Evolutionary conservation across 2,329 filamentous ascomycete genomes (phyloP).

Genomic region (Hirsutella thompsonii): DNA sequence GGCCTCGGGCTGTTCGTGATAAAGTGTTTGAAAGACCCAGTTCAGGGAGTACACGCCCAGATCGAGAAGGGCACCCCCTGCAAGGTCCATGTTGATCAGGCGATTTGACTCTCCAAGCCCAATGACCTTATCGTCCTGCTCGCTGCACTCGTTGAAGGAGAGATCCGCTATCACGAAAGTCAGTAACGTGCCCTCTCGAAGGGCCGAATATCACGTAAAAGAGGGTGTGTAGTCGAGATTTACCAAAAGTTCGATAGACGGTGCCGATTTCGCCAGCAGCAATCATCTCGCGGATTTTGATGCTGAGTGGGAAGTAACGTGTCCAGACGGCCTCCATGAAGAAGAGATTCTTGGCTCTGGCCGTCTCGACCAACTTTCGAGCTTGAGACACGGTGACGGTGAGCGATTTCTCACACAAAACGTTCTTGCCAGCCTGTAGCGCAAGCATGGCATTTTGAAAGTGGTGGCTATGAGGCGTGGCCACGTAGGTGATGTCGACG

Average conservation of each 20-base stretch:
- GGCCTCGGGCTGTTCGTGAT: slow-evolving; percentile 60
- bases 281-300: slow-evolving; percentile 58
- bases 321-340: slow-evolving; percentile 89
- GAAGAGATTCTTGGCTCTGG: slow-evolving; percentile 59
- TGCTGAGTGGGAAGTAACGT: slow-evolving; percentile 72
- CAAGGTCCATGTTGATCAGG: slow-evolving; percentile 72
- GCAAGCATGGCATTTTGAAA: slow-evolving; percentile 85
- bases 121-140: slow-evolving; percentile 36
- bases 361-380: slow-evolving; percentile 57
- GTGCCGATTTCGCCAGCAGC: slow-evolving; percentile 40
- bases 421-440: slow-evolving; percentile 71
- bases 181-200: neutral
- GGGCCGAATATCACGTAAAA: neutral
- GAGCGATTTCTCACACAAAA: slow-evolving; percentile 84
- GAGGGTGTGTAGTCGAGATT: slow-evolving; percentile 10
- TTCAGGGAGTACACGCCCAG: slow-evolving; percentile 81
- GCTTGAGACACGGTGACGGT: slow-evolving; percentile 73
- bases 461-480: slow-evolving; percentile 85
- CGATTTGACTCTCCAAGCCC: slow-evolving; percentile 51
- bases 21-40: slow-evolving; percentile 83
- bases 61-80: slow-evolving; percentile 72
- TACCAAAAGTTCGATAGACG: slow-evolving; percentile 46
- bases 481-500: slow-evolving; percentile 79
- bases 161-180: slow-evolving; percentile 33
- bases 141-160: slow-evolving; percentile 44